Evolutionary conservation across 257 asterid species (phyloP).

Genomic region (Lithospermum erythrorhizon): DNA sequence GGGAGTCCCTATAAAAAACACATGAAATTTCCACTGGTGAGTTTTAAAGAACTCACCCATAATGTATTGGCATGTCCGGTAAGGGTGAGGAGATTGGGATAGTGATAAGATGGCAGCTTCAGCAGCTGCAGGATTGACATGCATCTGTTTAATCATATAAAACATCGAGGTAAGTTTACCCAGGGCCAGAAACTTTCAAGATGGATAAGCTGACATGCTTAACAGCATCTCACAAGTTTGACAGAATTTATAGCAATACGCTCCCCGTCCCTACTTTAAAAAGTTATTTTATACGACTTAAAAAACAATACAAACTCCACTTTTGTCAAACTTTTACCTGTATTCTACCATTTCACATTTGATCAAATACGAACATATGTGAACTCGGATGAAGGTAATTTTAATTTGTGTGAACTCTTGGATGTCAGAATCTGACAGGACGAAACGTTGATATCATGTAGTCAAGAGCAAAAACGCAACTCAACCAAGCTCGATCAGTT

Average conservation of each 20-base stretch:
- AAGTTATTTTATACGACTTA: no score
- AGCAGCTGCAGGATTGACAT: constrained; percentile 73
- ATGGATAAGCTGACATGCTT: constrained; percentile 5
- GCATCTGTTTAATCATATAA: constrained; percentile 42
- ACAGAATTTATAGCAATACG: not conserved
- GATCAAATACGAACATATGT: not conserved
- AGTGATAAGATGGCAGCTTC: constrained; percentile 75
- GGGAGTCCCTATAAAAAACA: not conserved
- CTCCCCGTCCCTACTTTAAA: not conserved
- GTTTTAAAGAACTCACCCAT: constrained; percentile 48
- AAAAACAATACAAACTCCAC: not conserved
- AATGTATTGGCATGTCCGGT: constrained; percentile 77
- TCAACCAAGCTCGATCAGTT: no score
- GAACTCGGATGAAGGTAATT: not conserved
- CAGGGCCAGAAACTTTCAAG: no score
- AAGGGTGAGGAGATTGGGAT: constrained; percentile 66
- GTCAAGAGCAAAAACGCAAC: no score
- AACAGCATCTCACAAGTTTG: not conserved
- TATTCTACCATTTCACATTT: not conserved
- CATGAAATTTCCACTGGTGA: not conserved
- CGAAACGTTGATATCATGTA: no score
- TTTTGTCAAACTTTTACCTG: not conserved
- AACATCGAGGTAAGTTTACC: not conserved
- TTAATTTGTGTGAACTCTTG: no score
- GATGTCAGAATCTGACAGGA: no score